These are phyloP conservation scores for Agaricales sp. DNA, from an alignment of 1,284 basidiomycete species.

Conservation along the genomic window DNA sequence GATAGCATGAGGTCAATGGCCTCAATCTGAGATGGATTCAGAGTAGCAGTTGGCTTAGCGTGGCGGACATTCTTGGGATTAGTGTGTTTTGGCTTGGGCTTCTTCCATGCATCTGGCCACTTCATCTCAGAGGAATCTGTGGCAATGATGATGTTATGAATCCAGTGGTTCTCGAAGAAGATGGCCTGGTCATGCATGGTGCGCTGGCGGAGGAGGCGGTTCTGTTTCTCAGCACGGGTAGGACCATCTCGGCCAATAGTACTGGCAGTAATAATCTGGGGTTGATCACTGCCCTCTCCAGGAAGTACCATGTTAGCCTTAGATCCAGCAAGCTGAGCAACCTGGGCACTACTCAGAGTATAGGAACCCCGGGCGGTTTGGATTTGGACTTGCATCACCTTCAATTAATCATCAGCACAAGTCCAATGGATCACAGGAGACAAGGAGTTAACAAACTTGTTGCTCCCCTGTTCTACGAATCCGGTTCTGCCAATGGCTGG, in stretches of 20 bases:
- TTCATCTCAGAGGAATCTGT: slow-evolving; percentile 17
- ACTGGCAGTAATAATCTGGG: slow-evolving; percentile 23
- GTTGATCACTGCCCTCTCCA: slow-evolving; percentile 12
- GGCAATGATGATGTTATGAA: slow-evolving; percentile 42
- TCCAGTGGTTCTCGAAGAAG: slow-evolving; percentile 41
- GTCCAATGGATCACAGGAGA: neutral
- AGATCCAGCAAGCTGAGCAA: slow-evolving; percentile 15
- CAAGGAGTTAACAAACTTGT: neutral
- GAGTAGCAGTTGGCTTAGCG: slow-evolving; percentile 13
- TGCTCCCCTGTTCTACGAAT: neutral
- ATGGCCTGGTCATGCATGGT: slow-evolving; percentile 37
- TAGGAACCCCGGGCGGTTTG: neutral
- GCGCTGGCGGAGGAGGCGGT: slow-evolving; percentile 31
- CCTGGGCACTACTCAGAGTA: slow-evolving; percentile 10
- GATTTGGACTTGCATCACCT: neutral
- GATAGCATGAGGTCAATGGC: slow-evolving; percentile 47
- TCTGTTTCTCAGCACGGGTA: slow-evolving; percentile 40
- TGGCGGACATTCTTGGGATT: slow-evolving; percentile 11
- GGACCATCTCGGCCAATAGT: slow-evolving; percentile 40
- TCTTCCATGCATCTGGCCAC: slow-evolving; percentile 34
- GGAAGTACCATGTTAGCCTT: slow-evolving; percentile 17
- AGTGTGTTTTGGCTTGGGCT: slow-evolving; percentile 9
- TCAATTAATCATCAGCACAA: neutral
- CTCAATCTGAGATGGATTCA: slow-evolving; percentile 44
- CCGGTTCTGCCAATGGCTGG: neutral